These are phyloP conservation scores for Termitomyces sp. DNA, from an alignment of 768 basidiomycete genomes.

Conservation along the genomic window DNA sequence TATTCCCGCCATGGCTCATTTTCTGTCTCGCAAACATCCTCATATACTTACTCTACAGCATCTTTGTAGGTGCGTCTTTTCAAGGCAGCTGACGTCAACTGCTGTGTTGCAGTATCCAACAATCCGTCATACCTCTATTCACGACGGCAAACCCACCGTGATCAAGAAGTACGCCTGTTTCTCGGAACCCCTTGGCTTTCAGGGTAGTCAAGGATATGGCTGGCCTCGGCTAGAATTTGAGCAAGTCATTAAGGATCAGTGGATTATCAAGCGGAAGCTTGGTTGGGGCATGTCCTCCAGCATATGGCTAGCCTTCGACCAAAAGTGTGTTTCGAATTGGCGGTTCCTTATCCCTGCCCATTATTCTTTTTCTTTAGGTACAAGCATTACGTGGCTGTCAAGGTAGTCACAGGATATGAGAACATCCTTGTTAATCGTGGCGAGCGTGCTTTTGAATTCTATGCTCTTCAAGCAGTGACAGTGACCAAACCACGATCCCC, in stretches of 20 bases:
- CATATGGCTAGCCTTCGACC: neutral
- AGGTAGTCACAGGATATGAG: neutral
- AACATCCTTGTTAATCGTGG: neutral
- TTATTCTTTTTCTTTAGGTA: neutral
- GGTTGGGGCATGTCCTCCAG: neutral
- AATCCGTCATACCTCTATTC: too few relatives aligned
- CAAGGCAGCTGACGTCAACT: too few relatives aligned
- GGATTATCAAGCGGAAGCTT: neutral
- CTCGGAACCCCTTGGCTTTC: neutral
- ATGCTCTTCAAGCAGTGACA: neutral
- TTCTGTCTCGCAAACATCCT: too few relatives aligned
- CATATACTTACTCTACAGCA: too few relatives aligned
- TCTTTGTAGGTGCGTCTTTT: too few relatives aligned
- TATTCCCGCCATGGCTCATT: too few relatives aligned
- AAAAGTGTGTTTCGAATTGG: neutral
- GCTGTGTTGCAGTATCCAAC: too few relatives aligned
- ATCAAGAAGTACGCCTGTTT: neutral
- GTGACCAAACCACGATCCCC: neutral
- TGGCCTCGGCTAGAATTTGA: neutral
- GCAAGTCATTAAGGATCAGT: neutral
- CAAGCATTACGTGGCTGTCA: neutral
- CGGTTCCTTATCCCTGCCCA: neutral
- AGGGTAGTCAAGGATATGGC: neutral
- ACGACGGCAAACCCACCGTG: too few relatives aligned
- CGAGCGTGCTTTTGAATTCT: conserved; percentile 2